Evolutionary conservation across 1,139 yeast species (phyloP).

Genomic region (Geotrichum siamense): DNA sequence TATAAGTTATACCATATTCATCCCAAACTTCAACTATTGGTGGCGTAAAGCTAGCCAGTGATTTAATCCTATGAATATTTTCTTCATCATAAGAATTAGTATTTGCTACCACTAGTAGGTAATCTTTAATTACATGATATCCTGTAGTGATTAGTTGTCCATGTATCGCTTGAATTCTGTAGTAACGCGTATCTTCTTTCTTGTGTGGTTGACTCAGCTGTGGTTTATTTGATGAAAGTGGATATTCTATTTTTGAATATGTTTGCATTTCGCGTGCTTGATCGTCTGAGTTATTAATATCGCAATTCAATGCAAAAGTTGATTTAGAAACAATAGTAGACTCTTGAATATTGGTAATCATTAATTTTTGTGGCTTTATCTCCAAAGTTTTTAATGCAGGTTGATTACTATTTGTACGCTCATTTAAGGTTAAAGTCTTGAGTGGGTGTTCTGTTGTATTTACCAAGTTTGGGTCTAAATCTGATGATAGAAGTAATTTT

Average conservation of each 20-base stretch:
- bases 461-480: not conserved
- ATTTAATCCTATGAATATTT: not conserved
- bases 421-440: not conserved
- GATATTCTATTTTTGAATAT: not conserved
- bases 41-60: not conserved
- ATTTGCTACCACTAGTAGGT: not conserved
- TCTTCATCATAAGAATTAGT: not conserved
- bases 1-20: constrained; percentile 1
- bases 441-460: not conserved
- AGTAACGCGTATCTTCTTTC: not conserved
- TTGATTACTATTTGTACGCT: not conserved
- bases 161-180: not conserved
- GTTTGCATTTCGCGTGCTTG: not conserved
- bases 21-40: constrained; percentile 6
- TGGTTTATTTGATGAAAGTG: not conserved
- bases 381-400: not conserved
- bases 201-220: not conserved
- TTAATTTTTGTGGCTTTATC: not conserved
- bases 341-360: not conserved
- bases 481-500: not conserved
- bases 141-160: not conserved
- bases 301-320: no score
- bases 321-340: no score
- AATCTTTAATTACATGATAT: no score
- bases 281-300: not conserved